Base-by-base conservation (phyloP, 768 basidiomycete genomes). In the Hysterangium stoloniferum region DNA sequence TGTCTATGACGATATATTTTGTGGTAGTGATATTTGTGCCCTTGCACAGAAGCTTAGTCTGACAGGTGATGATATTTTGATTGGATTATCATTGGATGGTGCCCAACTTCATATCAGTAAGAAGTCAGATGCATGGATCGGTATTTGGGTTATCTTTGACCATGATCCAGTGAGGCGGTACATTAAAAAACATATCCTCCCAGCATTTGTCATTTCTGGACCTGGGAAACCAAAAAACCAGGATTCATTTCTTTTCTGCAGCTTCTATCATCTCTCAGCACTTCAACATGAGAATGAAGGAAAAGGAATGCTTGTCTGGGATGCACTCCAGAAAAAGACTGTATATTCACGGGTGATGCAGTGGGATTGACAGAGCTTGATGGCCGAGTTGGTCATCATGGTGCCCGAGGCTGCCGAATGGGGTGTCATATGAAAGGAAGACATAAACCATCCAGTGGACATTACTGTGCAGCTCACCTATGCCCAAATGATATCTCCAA, bases 101-200 rank as follows among this genome's bases (percentile, higher is more conserved):
- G 68, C 69, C 0, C 72, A 75, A 52, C 64, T 76, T 0, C 74
- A 72, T 48, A 56, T 55, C n/a, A 61, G 61, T 52, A 74, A 74
- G 55, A 51, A 58, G 27, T 75, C 72, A 0, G 70, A 74, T 43
- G 64, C 61, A 19, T 72, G 70, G 72, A 70, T 74, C 3, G 62
- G 50, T 24, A 66, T 74, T 6, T 74, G 72, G 71, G 49, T 48
- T 13, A 47, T 70, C 5, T 35, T 61, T 4, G 59, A 71, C 46
- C 58, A 60, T 8, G 29, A 48, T 6, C 67, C 66, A 0, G 49
- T 61, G 7, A 28, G 51, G 6, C 60, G 66, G 4, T 72, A 71
- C 54, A 61, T 64, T 36, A 57, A 61, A 41, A 55, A 59, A 32
- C 53, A 64, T 42, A 54, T 68, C n/a, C 52, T 69, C 20, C 66